These are phyloP conservation scores for Solanum hybrid DNA, from an alignment of 305 asterid genomes.

Conservation along the genomic window DNA sequence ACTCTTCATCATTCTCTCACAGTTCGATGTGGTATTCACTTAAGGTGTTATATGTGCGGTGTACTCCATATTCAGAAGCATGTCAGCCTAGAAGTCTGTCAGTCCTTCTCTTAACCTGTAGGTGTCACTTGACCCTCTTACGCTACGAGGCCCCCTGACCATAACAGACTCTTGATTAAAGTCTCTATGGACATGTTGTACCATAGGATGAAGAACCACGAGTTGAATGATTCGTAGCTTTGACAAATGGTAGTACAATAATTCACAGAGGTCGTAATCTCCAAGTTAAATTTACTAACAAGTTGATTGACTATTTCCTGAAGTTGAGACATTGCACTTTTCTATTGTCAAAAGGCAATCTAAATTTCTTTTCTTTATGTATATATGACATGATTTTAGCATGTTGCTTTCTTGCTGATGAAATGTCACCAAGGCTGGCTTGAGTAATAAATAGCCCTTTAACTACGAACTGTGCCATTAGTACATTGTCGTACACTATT, in stretches of 20 bases:
- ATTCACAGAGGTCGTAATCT: neutral
- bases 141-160: neutral
- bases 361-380: neutral
- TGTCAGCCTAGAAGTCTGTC: neutral
- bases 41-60: neutral
- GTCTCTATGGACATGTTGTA: neutral
- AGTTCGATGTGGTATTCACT: neutral
- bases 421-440: neutral
- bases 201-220: neutral
- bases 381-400: neutral
- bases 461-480: neutral
- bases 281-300: neutral
- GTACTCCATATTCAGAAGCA: neutral
- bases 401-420: neutral
- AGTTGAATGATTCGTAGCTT: neutral
- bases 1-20: neutral
- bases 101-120: neutral
- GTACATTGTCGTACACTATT: neutral
- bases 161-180: neutral
- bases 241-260: neutral
- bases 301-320: neutral
- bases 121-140: neutral
- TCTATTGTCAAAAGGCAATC: neutral
- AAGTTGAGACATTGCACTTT: neutral
- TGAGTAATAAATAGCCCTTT: neutral